These are phyloP conservation scores for Cerrena zonata DNA, from an alignment of 1,284 basidiomycete species.

Conservation along the genomic window DNA sequence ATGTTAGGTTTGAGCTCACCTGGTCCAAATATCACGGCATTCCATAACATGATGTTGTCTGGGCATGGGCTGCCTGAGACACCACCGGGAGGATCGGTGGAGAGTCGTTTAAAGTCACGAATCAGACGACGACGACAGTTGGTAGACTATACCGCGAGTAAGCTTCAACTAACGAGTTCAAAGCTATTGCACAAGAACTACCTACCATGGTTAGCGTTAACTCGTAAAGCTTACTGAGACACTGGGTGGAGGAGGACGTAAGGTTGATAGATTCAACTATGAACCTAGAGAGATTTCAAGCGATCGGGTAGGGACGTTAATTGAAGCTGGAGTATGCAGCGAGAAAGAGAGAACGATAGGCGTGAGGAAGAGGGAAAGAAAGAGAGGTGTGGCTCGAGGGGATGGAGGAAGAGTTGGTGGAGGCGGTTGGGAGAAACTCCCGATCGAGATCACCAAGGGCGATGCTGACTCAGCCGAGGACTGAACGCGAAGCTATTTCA, in stretches of 20 bases:
- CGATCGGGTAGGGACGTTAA: too few species aligned
- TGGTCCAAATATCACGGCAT: conserved; percentile 98
- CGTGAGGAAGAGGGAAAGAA: not conserved
- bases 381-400: too few species aligned
- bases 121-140: conserved; percentile 86
- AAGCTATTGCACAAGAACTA: too few species aligned
- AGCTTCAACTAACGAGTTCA: not conserved
- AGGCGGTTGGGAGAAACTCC: too few species aligned
- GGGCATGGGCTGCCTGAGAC: conserved; percentile 94
- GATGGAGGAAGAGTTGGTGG: too few species aligned
- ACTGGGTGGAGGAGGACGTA: too few species aligned
- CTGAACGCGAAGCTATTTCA: too few species aligned
- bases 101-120: conserved; percentile 92
- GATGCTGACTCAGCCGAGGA: too few species aligned
- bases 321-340: not conserved
- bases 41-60: conserved; percentile 99
- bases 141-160: conserved; percentile 58
- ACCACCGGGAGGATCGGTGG: conserved; percentile 89
- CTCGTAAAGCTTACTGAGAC: too few species aligned
- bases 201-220: too few species aligned
- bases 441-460: too few species aligned
- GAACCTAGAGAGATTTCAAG: not conserved
- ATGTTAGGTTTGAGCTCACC: conserved; percentile 45
- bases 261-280: too few species aligned
- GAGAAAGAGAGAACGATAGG: not conserved